These are phyloP conservation scores for Lithospermum erythrorhizon DNA, from an alignment of 257 asterid species.

Conservation along the genomic window DNA sequence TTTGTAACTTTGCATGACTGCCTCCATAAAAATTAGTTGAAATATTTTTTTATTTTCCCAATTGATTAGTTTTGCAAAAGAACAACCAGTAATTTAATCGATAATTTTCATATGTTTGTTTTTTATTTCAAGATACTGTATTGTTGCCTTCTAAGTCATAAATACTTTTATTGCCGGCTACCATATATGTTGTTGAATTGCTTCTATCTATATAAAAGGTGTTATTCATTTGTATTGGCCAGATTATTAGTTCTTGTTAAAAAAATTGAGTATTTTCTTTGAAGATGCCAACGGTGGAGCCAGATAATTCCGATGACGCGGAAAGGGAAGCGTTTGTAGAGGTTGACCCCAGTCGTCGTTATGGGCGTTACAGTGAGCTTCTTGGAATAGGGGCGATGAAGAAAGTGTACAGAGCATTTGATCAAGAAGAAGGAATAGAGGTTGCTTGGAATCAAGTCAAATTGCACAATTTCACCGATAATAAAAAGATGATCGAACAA, in stretches of 20 bases:
- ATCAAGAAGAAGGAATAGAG: conserved; percentile 84
- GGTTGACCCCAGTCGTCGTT: conserved; percentile 54
- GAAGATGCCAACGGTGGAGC: conserved; percentile 20
- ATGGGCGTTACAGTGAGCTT: conserved; percentile 72
- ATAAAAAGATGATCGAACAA: conserved; percentile 47
- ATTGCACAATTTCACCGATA: conserved; percentile 32
- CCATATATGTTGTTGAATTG: too few species aligned
- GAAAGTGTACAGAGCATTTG: conserved; percentile 75
- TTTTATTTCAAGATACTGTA: neutral
- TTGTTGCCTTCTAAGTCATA: too few species aligned
- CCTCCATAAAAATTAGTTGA: too few species aligned
- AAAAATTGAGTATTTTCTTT: neutral
- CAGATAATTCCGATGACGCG: conserved; percentile 22
- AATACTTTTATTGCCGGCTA: too few species aligned
- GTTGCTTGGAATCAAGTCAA: conserved; percentile 93
- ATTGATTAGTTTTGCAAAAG: too few species aligned
- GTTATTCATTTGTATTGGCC: too few species aligned
- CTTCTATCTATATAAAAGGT: too few species aligned
- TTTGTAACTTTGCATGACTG: too few species aligned
- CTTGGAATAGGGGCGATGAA: conserved; percentile 69
- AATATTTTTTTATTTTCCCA: too few species aligned
- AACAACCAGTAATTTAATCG: too few species aligned
- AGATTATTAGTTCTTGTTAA: neutral
- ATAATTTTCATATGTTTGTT: too few species aligned
- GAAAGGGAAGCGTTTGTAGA: conserved; percentile 62